phyloP scores from a whole-genome alignment of 1,284 basidiomycete species.

The Cryptococcus depauperatus region DNA sequence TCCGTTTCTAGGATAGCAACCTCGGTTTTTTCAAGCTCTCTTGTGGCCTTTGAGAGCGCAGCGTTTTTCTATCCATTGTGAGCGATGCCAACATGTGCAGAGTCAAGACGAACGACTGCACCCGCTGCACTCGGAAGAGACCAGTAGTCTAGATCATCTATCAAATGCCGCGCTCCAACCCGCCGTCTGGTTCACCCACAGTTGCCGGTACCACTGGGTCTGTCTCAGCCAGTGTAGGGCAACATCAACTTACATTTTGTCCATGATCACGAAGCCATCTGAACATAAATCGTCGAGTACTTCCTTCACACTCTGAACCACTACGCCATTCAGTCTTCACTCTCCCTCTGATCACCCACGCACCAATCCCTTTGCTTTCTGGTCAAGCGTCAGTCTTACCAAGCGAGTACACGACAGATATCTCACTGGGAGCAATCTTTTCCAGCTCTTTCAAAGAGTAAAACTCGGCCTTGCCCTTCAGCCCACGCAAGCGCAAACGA shows the following conservation, averaged over 20 bases:
- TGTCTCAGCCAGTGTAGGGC: neutral
- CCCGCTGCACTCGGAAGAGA: constrained; percentile 81
- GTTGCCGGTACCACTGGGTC: constrained; percentile 62
- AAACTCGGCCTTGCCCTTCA: constrained; percentile 64
- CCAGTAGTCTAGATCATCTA: constrained; percentile 67
- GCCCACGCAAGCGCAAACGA: neutral
- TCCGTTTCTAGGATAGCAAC: constrained; percentile 31
- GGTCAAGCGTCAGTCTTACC: constrained; percentile 22
- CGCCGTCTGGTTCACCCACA: constrained; percentile 50
- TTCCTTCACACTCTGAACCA: constrained; percentile 80
- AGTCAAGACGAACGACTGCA: constrained; percentile 34
- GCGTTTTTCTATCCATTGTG: constrained; percentile 42
- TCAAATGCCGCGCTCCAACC: constrained; percentile 1
- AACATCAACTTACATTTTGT: constrained; percentile 56
- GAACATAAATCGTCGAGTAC: constrained; percentile 73
- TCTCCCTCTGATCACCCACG: constrained; percentile 10
- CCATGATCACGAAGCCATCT: constrained; percentile 69
- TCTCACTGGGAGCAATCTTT: constrained; percentile 50
- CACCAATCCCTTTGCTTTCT: constrained; percentile 81
- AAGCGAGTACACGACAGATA: neutral
- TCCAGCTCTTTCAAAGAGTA: constrained; percentile 80
- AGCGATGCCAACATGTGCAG: neutral
- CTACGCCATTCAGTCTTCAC: constrained; percentile 44
- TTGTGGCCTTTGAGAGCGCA: constrained; percentile 53
- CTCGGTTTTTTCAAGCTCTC: constrained; percentile 49